These are phyloP conservation scores for Penicillium decumbens DNA, from an alignment of 2,329 filamentous ascomycete genomes.

Conservation along the genomic window DNA sequence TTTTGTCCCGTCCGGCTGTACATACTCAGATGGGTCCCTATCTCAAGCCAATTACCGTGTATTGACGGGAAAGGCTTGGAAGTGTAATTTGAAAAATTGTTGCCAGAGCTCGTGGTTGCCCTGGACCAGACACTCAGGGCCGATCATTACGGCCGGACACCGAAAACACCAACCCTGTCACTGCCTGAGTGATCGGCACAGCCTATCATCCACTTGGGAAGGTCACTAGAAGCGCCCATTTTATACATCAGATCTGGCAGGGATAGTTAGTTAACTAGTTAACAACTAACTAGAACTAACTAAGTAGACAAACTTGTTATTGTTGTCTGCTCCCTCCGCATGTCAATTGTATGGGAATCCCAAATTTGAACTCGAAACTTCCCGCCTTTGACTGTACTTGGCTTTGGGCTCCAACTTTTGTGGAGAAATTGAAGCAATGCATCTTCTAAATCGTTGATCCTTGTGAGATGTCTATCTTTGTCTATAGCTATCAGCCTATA, in stretches of 20 bases:
- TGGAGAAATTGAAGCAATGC: background rate
- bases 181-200: slow-evolving; percentile 11
- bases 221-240: slow-evolving; percentile 4
- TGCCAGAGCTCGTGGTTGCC: slow-evolving; percentile 4
- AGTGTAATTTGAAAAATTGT: background rate
- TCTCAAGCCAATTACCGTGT: slow-evolving; percentile 7
- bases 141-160: slow-evolving; percentile 5
- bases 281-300: too few relatives aligned
- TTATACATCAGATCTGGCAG: background rate
- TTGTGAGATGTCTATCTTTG: background rate
- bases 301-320: background rate
- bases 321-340: background rate
- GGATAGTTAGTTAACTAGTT: background rate
- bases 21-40: slow-evolving; percentile 8
- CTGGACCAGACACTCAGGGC: background rate
- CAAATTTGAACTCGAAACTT: too few relatives aligned
- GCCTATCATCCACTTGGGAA: slow-evolving; percentile 12
- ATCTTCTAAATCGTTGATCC: background rate
- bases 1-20: slow-evolving; percentile 5
- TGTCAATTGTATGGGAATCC: background rate
- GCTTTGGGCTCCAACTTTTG: background rate
- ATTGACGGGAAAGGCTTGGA: slow-evolving; percentile 1
- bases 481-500: background rate
- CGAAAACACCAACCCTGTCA: slow-evolving; percentile 7
- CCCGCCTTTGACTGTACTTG: background rate